Conservation (phyloP, 176 grass and related monocot genomes). For the Aegilops tauschii region DNA sequence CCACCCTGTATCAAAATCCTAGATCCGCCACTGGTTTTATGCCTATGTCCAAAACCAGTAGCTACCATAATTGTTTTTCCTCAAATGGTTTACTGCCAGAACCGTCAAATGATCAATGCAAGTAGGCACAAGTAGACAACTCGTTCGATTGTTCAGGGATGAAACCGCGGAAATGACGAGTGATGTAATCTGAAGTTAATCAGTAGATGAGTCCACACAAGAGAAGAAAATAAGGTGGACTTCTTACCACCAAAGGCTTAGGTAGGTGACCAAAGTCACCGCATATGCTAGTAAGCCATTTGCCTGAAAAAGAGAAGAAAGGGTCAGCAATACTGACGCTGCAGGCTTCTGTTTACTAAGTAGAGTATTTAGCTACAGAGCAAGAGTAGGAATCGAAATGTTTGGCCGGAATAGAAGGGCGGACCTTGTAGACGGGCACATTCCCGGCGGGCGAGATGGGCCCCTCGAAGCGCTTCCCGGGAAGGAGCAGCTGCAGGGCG, state of each 20-base stretch:
- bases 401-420: no score
- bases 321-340: background rate
- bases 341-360: background rate
- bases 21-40: no score
- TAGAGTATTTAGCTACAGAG: no score
- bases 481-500: slow-evolving; percentile 78
- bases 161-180: background rate
- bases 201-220: background rate
- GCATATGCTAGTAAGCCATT: slow-evolving; percentile 98
- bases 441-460: slow-evolving; percentile 71
- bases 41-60: no score
- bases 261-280: slow-evolving; percentile 79
- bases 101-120: background rate
- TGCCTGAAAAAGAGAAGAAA: slow-evolving; percentile 43
- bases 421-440: slow-evolving; percentile 94
- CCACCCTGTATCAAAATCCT: no score
- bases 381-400: no score
- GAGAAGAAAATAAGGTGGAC: slow-evolving; percentile 7
- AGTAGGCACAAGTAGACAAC: background rate
- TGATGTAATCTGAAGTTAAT: background rate
- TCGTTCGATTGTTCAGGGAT: background rate
- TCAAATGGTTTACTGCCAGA: background rate
- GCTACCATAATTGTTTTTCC: no score
- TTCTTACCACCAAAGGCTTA: slow-evolving; percentile 97
- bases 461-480: slow-evolving; percentile 86